phyloP scores from a whole-genome alignment of 306 rosid species.

The Glycyrrhiza uralensis region DNA sequence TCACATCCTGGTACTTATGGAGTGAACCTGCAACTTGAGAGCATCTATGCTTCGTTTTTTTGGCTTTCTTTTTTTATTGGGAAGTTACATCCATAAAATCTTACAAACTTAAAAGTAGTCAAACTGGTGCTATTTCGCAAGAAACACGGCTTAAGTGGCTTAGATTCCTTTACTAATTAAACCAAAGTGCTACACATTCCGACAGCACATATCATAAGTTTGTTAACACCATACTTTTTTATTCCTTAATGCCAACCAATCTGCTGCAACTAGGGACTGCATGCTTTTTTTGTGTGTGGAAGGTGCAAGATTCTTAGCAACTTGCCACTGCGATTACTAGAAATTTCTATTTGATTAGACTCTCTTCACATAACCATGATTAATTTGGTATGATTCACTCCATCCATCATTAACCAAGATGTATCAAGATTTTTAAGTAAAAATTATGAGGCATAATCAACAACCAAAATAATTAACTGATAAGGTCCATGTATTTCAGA shows the following conservation, averaged over 20 bases:
- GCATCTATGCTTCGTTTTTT: no score
- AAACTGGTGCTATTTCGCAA: no score
- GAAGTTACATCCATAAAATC: no score
- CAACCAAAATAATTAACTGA: background rate
- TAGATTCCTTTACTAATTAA: background rate
- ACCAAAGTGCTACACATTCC: background rate
- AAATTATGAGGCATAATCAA: background rate
- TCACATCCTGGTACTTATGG: no score
- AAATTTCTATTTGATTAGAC: no score
- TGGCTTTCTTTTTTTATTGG: no score
- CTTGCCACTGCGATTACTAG: background rate
- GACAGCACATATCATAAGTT: background rate
- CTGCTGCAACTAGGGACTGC: background rate
- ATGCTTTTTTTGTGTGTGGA: background rate
- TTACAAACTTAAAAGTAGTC: no score
- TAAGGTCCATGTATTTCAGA: background rate
- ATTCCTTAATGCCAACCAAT: background rate
- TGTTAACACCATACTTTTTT: background rate
- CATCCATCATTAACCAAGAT: background rate
- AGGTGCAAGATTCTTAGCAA: background rate
- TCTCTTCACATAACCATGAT: no score
- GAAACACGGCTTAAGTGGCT: no score
- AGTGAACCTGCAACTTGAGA: no score
- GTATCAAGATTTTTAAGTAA: background rate
- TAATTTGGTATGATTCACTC: background rate